phyloP scores from a whole-genome alignment of 768 basidiomycete species.

The Phanerochaete sordida region DNA sequence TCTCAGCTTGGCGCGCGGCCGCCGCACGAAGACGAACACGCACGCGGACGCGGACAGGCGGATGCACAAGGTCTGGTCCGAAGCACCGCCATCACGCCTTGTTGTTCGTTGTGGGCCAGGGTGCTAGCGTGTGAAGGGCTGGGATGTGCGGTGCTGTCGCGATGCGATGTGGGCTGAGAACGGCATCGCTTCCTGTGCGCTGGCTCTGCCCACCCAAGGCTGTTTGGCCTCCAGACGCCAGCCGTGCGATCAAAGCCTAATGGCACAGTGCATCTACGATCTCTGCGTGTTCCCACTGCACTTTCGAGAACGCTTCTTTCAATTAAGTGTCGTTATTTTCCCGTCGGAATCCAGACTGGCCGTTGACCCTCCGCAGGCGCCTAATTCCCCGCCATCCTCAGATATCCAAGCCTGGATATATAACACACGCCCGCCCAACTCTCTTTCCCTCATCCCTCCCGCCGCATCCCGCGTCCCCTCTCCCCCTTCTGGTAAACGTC shows the following conservation, averaged over 20 bases:
- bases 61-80: not conserved
- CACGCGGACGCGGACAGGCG: not conserved
- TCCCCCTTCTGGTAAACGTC: not conserved
- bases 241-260: not conserved
- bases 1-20: not conserved
- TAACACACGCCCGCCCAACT: constrained; percentile 1
- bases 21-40: not conserved
- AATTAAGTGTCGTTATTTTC: not conserved
- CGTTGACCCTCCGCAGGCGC: not conserved
- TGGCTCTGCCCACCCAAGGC: constrained; percentile 2
- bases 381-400: not conserved
- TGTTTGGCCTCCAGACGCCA: not conserved
- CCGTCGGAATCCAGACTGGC: not conserved
- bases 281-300: not conserved
- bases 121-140: not conserved
- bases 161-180: not conserved
- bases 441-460: constrained; percentile 1
- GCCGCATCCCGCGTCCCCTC: not conserved
- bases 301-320: not conserved
- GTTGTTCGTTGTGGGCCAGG: constrained; percentile 1
- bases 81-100: not conserved
- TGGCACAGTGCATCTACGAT: not conserved
- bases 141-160: constrained; percentile 1
- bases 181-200: constrained; percentile 3
- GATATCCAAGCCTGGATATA: not conserved